These are phyloP conservation scores for Anisodus acutangulus DNA, from an alignment of 257 asterid species.

Conservation along the genomic window DNA sequence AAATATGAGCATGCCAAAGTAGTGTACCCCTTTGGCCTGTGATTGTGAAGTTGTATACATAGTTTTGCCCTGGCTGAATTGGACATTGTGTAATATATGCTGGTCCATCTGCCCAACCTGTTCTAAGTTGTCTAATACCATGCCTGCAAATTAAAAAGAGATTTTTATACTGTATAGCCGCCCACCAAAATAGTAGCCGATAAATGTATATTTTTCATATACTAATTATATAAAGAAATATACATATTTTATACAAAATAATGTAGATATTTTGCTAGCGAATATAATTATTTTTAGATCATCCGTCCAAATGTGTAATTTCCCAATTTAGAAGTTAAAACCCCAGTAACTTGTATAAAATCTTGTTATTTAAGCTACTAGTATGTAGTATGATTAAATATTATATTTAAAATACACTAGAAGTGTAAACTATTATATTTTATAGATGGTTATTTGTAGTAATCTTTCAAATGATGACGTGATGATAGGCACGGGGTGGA, in stretches of 20 bases:
- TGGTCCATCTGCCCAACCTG: slow-evolving; percentile 98
- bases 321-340: no score
- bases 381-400: neutral
- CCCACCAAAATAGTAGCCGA: no score
- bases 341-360: neutral
- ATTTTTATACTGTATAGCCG: neutral
- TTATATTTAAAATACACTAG: neutral
- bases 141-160: slow-evolving; percentile 54
- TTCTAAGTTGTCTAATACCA: slow-evolving; percentile 77
- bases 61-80: slow-evolving; percentile 75
- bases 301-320: no score
- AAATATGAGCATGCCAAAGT: slow-evolving; percentile 85
- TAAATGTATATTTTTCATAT: no score
- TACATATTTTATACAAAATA: no score
- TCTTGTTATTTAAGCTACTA: neutral
- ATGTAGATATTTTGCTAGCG: no score
- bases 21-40: slow-evolving; percentile 96
- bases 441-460: neutral
- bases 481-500: neutral
- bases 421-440: neutral
- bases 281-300: no score
- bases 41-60: slow-evolving; percentile 74
- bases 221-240: no score
- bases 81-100: slow-evolving; percentile 97
- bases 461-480: neutral